A percentile compares a stretch with the other conserved stretches of the same genome.
Conservation (phyloP, 2,329 filamentous ascomycete species). For the Fusarium verticillioides region DNA sequence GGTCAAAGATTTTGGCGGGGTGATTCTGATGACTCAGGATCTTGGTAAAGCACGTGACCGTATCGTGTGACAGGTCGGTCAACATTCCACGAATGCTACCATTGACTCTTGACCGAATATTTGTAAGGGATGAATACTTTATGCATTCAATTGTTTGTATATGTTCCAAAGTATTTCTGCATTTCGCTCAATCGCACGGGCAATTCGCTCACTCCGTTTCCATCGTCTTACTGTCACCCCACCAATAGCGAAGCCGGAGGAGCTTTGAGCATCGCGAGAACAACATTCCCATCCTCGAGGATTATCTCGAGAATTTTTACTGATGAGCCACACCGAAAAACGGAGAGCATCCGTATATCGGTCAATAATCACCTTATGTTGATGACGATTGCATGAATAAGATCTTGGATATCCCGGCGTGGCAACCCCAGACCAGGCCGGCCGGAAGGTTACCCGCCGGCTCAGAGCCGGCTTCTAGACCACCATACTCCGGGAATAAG, state of each 20-base stretch:
- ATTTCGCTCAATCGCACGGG: neutral
- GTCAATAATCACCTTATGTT: neutral
- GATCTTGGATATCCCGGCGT: neutral
- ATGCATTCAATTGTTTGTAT: neutral
- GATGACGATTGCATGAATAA: neutral
- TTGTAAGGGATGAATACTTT: neutral
- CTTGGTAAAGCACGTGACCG: constrained; percentile 28
- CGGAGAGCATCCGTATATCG: constrained; percentile 8
- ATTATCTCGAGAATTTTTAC: neutral
- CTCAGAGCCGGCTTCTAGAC: constrained; percentile 17
- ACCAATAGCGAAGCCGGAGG: constrained; percentile 37
- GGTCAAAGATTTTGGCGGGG: constrained; percentile 44
- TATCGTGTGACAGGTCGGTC: neutral
- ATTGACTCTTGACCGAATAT: neutral
- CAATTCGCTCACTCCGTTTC: neutral
- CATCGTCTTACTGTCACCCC: constrained; percentile 34
- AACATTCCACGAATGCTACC: constrained; percentile 15
- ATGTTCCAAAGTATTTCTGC: neutral
- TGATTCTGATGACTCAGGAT: constrained; percentile 41
- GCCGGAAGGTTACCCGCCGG: constrained; percentile 16
- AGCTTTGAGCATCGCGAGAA: neutral
- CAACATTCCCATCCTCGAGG: neutral
- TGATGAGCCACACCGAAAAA: neutral
- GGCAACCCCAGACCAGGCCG: constrained; percentile 5
- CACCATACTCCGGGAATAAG: neutral